A percentile compares a stretch with the other conserved stretches of the same genome.
Evolutionary conservation across 148 eudicot species (phyloP).

Genomic region (Pouteria glomerata): DNA sequence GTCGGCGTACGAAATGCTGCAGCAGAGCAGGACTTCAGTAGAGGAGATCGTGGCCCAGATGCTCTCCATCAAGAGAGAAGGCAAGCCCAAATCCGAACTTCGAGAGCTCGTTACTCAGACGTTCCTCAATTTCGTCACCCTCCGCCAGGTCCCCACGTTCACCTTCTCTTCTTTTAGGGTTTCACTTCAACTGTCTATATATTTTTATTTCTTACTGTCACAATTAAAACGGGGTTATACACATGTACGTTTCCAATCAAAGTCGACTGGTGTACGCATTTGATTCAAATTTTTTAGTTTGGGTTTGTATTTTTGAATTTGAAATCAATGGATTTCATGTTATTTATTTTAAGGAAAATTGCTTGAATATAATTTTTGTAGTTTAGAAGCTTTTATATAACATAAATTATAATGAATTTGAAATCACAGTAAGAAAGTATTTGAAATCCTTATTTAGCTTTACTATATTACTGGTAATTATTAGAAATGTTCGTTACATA

Average conservation of each 20-base stretch:
- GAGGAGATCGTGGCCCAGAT: constrained; percentile 77
- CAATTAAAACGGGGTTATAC: neutral
- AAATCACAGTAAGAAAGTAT: no score
- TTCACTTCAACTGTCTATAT: neutral
- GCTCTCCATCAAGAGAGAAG: constrained; percentile 59
- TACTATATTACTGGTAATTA: no score
- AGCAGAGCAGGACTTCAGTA: constrained; percentile 43
- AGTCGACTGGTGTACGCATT: no score
- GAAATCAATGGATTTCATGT: no score
- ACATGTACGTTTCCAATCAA: neutral
- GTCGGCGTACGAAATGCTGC: constrained; percentile 54
- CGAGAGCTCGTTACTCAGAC: constrained; percentile 66
- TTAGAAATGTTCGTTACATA: no score
- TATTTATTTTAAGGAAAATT: neutral
- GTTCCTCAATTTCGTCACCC: constrained; percentile 78
- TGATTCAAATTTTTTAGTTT: no score
- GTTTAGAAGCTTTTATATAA: no score
- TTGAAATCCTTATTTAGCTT: no score
- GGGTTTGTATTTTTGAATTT: no score
- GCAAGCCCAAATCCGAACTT: constrained; percentile 50
- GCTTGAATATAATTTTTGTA: neutral
- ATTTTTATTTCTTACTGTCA: neutral
- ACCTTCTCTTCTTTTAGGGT: neutral
- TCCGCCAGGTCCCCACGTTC: constrained; percentile 58
- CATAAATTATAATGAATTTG: no score